Evolutionary conservation across 164 flowering plant genomes (phyloP).

Genomic region (Aristolochia contorta): DNA sequence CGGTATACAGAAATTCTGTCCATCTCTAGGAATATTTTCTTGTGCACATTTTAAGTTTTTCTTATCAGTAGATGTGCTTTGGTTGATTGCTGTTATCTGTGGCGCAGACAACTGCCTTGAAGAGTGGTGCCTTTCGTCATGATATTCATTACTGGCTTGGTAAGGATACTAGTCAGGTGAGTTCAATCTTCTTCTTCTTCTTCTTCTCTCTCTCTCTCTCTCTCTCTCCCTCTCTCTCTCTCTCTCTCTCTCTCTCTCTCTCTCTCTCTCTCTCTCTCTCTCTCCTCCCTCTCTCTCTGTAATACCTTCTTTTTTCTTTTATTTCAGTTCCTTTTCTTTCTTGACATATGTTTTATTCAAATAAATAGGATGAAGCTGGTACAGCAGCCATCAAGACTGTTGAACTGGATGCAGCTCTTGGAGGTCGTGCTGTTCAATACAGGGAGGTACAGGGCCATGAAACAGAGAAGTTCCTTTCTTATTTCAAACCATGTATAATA

Average conservation of each 20-base stretch:
- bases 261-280: too few species aligned
- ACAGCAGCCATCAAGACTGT: constrained; percentile 91
- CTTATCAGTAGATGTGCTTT: too few species aligned
- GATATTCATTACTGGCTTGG: constrained; percentile 99
- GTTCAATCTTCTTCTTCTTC: neutral
- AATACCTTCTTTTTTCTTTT: neutral
- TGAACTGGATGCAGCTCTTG: constrained; percentile 97
- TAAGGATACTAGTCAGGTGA: constrained; percentile 83
- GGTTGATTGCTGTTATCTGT: too few species aligned
- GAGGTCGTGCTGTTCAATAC: constrained; percentile 99
- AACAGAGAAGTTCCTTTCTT: constrained; percentile 89
- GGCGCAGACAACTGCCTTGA: constrained; percentile 76
- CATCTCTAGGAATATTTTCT: too few species aligned
- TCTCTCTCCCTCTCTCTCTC: too few species aligned
- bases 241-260: too few species aligned
- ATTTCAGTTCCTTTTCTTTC: neutral
- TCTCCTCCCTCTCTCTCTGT: too few species aligned
- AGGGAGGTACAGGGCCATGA: constrained; percentile 99
- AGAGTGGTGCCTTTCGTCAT: constrained; percentile 83
- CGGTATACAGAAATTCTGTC: too few species aligned
- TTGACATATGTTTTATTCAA: constrained; percentile 1
- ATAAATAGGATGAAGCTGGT: constrained; percentile 90
- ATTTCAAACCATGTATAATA: constrained; percentile 96
- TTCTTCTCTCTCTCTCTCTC: too few species aligned
- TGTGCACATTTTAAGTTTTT: too few species aligned